Conservation (phyloP, 2,329 filamentous ascomycete genomes). For the Talaromyces albobiverticillius region DNA sequence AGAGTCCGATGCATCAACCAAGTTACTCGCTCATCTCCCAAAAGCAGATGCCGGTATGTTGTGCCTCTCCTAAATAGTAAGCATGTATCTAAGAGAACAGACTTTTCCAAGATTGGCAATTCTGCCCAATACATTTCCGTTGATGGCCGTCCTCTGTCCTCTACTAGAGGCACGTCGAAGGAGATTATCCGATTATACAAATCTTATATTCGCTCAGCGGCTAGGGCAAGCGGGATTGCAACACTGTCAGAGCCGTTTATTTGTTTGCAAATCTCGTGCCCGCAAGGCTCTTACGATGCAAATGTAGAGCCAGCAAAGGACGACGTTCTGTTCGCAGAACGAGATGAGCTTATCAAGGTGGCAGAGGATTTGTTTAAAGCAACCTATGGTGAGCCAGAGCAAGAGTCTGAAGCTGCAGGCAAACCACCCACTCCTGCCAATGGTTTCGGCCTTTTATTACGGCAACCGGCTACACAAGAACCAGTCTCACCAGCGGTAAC, state of each 20-base stretch:
- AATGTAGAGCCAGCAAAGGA: slow-evolving; percentile 65
- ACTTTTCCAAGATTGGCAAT: slow-evolving; percentile 32
- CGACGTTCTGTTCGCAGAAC: slow-evolving; percentile 58
- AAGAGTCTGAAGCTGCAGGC: background rate
- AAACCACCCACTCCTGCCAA: slow-evolving; percentile 1
- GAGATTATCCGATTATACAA: slow-evolving; percentile 53
- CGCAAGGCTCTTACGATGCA: slow-evolving; percentile 55
- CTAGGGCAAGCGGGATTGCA: slow-evolving; percentile 20
- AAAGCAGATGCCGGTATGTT: slow-evolving; percentile 38
- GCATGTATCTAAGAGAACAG: slow-evolving; percentile 25
- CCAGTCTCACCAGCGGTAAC: slow-evolving; percentile 5
- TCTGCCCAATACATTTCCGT: slow-evolving; percentile 54
- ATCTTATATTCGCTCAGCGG: slow-evolving; percentile 43
- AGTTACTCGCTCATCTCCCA: slow-evolving; percentile 50
- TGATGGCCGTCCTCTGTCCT: slow-evolving; percentile 56
- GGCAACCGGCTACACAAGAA: slow-evolving; percentile 15
- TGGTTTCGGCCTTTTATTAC: slow-evolving; percentile 22
- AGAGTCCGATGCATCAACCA: slow-evolving; percentile 29
- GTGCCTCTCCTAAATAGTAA: background rate
- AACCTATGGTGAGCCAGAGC: slow-evolving; percentile 31
- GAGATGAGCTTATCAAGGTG: slow-evolving; percentile 39
- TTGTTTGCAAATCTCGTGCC: slow-evolving; percentile 54
- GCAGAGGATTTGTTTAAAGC: slow-evolving; percentile 45
- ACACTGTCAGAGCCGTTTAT: slow-evolving; percentile 54
- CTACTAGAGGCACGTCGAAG: slow-evolving; percentile 50